Evolutionary conservation across 306 rosid species (phyloP), one percentile per base, ranked within the genome.

Genomic region (Lathyrus sativus): DNA sequence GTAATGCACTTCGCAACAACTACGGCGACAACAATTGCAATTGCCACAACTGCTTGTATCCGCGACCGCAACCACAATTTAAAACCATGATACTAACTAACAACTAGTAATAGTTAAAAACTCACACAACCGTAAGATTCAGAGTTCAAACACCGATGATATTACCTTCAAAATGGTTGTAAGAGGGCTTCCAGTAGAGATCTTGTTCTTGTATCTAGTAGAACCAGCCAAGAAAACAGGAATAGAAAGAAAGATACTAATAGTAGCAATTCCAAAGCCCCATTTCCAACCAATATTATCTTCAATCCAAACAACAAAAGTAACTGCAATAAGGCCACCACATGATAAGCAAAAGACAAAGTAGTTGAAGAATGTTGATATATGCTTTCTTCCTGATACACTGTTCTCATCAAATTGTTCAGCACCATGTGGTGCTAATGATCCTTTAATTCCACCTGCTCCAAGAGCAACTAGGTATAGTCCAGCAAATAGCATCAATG

Each of bases 231-330:
- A 72, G 83, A 92, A 87, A 4, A 87, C 77, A 0, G 85, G 83
- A 15, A 92, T 81, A 41, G 98, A 92, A 7, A 92, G 3, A 38
- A 89, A 62, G 4, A 92, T 86, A 81, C 77, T 77, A 17, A 87
- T 78, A 31, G 92, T 92, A 10, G 96, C 69, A 70, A 89, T 77
- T 14, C 84, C 98, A 64, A 92, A 92, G 46, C 98, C 98, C 98
- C 98, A 92, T 76, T 84, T 84, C 98, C 98, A 92, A 0, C 98
- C 98, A 72, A 81, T 84, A 67, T 92, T 89, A 76, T 92, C 98
- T 72, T 87, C 98, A 63, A 89, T 53, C 98, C 98, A 92, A 43
- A 92, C 98, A 37, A 88, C 98, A 18, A 92, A 80, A 41, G 98
- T 92, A 11, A 92, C 98, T 0, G 98, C 98, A 68, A 92, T 75